A percentile compares a stretch with the other conserved stretches of the same genome.
Conservation (phyloP, 768 basidiomycete genomes). For the Rhodocollybia butyracea region DNA sequence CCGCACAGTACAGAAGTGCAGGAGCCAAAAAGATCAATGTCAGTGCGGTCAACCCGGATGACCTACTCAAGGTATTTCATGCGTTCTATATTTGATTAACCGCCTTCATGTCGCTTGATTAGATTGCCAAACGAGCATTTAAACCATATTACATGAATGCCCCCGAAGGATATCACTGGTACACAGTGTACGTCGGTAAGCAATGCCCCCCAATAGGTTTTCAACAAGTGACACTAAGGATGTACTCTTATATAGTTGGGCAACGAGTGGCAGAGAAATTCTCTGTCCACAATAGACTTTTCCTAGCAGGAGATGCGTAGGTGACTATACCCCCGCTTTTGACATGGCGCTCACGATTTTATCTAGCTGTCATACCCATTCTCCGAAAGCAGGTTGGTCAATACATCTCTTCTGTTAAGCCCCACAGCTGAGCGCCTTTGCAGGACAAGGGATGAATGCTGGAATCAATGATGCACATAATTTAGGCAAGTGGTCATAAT, state of each 20-base stretch:
- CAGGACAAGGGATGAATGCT: conserved; percentile 2
- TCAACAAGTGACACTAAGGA: no score
- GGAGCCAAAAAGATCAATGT: background rate
- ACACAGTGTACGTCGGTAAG: no score
- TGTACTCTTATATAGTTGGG: background rate
- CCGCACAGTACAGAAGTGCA: background rate
- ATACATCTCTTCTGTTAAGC: background rate
- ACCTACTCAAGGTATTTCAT: no score
- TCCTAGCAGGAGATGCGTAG: background rate
- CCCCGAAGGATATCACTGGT: no score
- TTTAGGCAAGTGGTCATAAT: background rate
- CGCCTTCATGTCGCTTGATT: no score
- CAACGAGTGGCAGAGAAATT: background rate
- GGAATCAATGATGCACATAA: background rate
- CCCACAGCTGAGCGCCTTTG: background rate
- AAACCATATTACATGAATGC: no score
- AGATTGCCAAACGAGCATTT: no score
- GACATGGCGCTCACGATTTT: background rate
- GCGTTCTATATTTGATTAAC: no score
- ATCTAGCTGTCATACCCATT: background rate
- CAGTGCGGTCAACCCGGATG: no score
- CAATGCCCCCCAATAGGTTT: no score
- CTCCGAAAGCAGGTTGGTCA: background rate
- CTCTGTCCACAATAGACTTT: background rate
- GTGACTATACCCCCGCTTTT: no score